Percentiles rank a stretch among this genome's conserved stretches.
phyloP scores from a whole-genome alignment of 176 grass and related monocot species.

The Chloris gayana region DNA sequence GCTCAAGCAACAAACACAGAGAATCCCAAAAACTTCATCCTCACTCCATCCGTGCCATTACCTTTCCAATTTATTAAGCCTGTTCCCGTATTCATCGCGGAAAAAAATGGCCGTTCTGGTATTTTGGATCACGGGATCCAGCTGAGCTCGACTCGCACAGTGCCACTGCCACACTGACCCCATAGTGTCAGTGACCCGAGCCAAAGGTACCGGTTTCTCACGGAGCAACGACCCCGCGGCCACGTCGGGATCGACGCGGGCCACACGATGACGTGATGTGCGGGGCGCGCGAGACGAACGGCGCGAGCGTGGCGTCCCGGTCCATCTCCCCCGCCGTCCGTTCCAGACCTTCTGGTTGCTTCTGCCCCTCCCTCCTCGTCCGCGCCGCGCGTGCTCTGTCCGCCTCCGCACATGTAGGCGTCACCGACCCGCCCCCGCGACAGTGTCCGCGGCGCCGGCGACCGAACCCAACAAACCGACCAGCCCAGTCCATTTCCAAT shows the following conservation, averaged over 20 bases:
- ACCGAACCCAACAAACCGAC: not conserved
- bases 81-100: too few relatives aligned
- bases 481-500: not conserved
- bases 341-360: conserved; percentile 22
- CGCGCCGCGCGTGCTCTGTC: not conserved
- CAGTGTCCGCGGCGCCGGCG: not conserved
- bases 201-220: not conserved
- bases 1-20: not conserved
- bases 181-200: not conserved
- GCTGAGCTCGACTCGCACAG: not conserved
- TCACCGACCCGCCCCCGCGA: not conserved
- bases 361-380: not conserved
- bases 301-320: not conserved
- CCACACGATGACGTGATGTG: not conserved
- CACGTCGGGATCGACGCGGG: not conserved
- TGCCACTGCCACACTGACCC: not conserved
- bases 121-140: not conserved
- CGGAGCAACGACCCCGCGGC: conserved; percentile 21
- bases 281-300: not conserved
- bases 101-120: not conserved
- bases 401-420: conserved; percentile 24
- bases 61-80: not conserved
- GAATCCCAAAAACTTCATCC: not conserved
- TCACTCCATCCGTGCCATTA: not conserved
- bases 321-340: conserved; percentile 1